Conservation (phyloP, 805 yeast species). For the Kurtzmaniella cleridarum region DNA sequence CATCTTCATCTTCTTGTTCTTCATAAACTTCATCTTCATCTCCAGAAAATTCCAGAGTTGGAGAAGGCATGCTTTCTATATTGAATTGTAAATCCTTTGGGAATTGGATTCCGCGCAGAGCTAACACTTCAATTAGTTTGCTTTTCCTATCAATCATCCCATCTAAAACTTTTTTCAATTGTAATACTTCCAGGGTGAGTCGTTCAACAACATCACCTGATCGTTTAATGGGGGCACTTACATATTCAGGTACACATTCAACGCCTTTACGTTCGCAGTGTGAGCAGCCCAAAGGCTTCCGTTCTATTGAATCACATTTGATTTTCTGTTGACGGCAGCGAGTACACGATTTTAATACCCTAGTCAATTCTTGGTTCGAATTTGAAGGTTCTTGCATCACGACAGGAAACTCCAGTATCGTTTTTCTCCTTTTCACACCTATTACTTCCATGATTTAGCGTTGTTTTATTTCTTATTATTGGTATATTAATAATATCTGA, state of each 20-base stretch:
- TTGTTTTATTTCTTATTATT: no score
- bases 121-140: slow-evolving; percentile 11
- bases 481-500: no score
- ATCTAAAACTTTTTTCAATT: slow-evolving; percentile 18
- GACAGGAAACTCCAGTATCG: not conserved
- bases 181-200: slow-evolving; percentile 20
- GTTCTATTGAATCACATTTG: slow-evolving; percentile 52
- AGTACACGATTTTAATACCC: slow-evolving; percentile 49
- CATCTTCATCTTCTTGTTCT: not conserved
- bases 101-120: slow-evolving; percentile 5
- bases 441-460: not conserved
- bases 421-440: not conserved
- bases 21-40: slow-evolving; percentile 1
- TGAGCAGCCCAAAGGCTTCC: slow-evolving; percentile 53
- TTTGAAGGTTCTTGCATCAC: not conserved
- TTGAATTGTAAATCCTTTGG: not conserved
- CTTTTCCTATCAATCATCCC: slow-evolving; percentile 17
- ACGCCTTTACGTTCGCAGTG: slow-evolving; percentile 49
- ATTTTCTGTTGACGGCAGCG: slow-evolving; percentile 65
- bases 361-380: slow-evolving; percentile 4
- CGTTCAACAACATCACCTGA: slow-evolving; percentile 25
- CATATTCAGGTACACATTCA: slow-evolving; percentile 50
- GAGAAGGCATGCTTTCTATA: not conserved
- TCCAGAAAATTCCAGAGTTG: not conserved
- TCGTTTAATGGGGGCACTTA: slow-evolving; percentile 45